Base-by-base conservation (phyloP, 1,284 basidiomycete genomes). In the Phenoliferia sp. region DNA sequence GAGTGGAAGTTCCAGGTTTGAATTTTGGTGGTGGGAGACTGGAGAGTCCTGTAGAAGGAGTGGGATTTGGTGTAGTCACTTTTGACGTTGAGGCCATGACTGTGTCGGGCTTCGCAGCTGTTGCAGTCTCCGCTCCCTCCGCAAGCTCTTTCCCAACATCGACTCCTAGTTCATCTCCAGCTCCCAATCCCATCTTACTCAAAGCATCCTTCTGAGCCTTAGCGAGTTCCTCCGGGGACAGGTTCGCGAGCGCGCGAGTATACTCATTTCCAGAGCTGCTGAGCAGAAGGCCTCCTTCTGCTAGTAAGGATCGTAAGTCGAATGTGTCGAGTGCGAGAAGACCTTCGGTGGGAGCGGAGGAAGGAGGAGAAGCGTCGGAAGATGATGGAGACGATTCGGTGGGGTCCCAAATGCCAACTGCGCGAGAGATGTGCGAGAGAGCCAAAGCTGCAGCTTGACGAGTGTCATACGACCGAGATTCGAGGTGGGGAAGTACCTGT, bases 391-490 rank as follows among this genome's bases (percentile, higher is more conserved):
- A 61, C 16, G 72, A 58, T 22, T 61, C 77, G 61, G 82, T 73
- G 60, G 91, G 90, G 71, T 83, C 82, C 93, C 93, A 95, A 22
- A 90, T 80, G 1, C 92, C 92, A 7, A 91, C 88, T 22, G 90
- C 85, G 16, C 87, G 83, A 75, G 90, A 93, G 71, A 95, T 92
- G 71, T 91, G 88, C 0, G 90, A 92, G 61, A 95, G 83, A 2
- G 93, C 90, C 63, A 86, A 85, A 0, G 90, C 90, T 3, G 92
- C 90, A 1, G 93, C 90, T 2, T 86, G 85, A 63, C 92, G 86
- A 1, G 93, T 93, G 70, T 96, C 92, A 75, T 87, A 87, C 48
- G 88, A 90, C 80, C 89, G 90, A 57, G 91, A 94, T 76, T 93
- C 90, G 5, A 95, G 82, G 77, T 85, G 92, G 10, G 93, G 93